Percentiles rank a stretch among this genome's conserved stretches.
Conservation (phyloP, 352 stramenopile genomes). For the Phytophthora hybrid region DNA sequence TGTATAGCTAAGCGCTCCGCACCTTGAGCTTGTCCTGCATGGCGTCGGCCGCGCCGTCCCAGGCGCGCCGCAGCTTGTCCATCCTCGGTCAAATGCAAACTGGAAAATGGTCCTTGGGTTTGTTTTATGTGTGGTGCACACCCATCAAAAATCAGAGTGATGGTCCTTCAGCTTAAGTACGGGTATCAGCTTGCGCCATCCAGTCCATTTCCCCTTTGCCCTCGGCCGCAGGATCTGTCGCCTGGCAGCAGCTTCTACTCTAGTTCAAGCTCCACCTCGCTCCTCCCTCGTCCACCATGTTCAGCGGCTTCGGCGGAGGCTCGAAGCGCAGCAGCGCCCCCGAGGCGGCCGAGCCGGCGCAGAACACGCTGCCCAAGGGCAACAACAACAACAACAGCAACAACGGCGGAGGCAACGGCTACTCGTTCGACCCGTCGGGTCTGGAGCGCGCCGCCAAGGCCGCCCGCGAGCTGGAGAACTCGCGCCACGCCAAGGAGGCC, state of each 20-base stretch:
- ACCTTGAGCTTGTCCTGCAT: constrained; percentile 42
- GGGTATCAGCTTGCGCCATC: constrained; percentile 41
- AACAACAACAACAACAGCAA: constrained; percentile 14
- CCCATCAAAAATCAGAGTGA: constrained; percentile 23
- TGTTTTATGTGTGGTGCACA: constrained; percentile 18
- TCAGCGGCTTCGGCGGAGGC: constrained; percentile 66
- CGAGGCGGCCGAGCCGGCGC: constrained; percentile 29
- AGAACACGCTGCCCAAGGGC: constrained; percentile 51
- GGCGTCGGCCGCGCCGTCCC: constrained; percentile 26
- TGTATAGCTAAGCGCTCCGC: background rate
- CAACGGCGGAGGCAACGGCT: constrained; percentile 50
- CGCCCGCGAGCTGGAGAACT: constrained; percentile 97
- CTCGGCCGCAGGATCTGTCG: constrained; percentile 23
- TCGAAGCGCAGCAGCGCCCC: constrained; percentile 44
- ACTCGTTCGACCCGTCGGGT: constrained; percentile 96
- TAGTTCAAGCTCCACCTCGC: constrained; percentile 8
- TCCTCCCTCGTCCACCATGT: constrained; percentile 49
- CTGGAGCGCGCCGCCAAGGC: constrained; percentile 98
- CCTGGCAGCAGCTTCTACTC: background rate
- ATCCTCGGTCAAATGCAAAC: constrained; percentile 6
- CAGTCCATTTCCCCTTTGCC: constrained; percentile 33
- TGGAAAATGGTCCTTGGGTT: background rate
- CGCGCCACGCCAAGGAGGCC: constrained; percentile 93
- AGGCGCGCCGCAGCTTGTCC: constrained; percentile 40
- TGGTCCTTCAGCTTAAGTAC: constrained; percentile 31